Evolutionary conservation across 768 basidiomycete genomes (phyloP).

Genomic region (Suillus ampliporus): DNA sequence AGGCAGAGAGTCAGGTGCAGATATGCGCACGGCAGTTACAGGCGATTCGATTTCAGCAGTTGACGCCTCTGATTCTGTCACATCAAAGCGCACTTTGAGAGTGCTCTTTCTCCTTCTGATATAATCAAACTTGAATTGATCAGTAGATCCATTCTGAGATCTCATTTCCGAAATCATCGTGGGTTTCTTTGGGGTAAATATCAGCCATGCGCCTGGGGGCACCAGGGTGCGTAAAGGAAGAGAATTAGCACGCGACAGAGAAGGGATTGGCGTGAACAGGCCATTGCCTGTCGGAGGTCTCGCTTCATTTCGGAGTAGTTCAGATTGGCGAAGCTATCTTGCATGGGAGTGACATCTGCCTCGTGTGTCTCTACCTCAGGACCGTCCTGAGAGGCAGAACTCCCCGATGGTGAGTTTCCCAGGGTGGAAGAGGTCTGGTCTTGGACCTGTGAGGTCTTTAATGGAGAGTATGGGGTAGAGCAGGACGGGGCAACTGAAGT

Average conservation of each 20-base stretch:
- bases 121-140: slow-evolving; percentile 39
- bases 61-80: slow-evolving; percentile 41
- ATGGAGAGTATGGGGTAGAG: slow-evolving; percentile 6
- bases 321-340: slow-evolving; percentile 17
- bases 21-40: slow-evolving; percentile 30
- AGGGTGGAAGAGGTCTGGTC: slow-evolving; percentile 21
- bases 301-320: slow-evolving; percentile 44
- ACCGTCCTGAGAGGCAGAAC: slow-evolving; percentile 9
- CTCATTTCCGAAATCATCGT: not conserved
- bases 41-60: slow-evolving; percentile 32
- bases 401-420: slow-evolving; percentile 22
- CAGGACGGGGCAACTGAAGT: slow-evolving; percentile 19
- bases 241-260: slow-evolving; percentile 53
- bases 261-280: slow-evolving; percentile 47
- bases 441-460: not conserved
- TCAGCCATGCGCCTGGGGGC: slow-evolving; percentile 72
- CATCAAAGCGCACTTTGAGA: slow-evolving; percentile 77
- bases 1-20: too few species aligned
- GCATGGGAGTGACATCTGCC: slow-evolving; percentile 28
- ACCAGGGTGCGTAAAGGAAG: slow-evolving; percentile 62
- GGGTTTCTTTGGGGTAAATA: slow-evolving; percentile 54
- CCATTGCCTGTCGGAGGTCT: slow-evolving; percentile 41
- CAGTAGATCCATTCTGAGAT: slow-evolving; percentile 18
- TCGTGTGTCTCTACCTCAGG: slow-evolving; percentile 42
- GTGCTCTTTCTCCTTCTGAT: slow-evolving; percentile 55